Percentiles rank a stretch among this genome's conserved stretches.
Conservation (phyloP, 352 stramenopile species). For the Salisapilia sapeloensis region DNA sequence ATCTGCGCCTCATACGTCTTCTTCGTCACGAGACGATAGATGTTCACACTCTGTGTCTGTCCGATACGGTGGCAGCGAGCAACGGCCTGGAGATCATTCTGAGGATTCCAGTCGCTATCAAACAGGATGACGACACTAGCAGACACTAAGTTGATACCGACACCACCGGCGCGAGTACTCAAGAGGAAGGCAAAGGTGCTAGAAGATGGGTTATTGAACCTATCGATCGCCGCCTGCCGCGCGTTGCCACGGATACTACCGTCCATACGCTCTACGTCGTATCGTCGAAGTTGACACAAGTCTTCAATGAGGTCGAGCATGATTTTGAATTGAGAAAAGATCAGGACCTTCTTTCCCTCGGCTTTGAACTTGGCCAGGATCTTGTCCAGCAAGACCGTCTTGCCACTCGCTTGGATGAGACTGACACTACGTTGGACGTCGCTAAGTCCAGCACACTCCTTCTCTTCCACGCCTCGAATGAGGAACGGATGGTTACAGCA, state of each 20-base stretch:
- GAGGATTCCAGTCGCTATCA: slow-evolving; percentile 97
- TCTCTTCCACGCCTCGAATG: slow-evolving; percentile 94
- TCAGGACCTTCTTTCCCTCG: slow-evolving; percentile 97
- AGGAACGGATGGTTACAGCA: slow-evolving; percentile 99
- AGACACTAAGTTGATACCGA: slow-evolving; percentile 94
- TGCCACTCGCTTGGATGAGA: slow-evolving; percentile 81
- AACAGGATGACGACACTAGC: slow-evolving; percentile 76
- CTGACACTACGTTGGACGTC: slow-evolving; percentile 53
- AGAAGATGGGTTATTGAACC: slow-evolving; percentile 89
- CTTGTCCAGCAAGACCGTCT: slow-evolving; percentile 99
- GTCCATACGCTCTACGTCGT: slow-evolving; percentile 92
- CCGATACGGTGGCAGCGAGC: slow-evolving; percentile 99
- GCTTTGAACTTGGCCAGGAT: slow-evolving; percentile 92
- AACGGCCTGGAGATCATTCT: slow-evolving; percentile 97
- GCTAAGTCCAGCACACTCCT: slow-evolving; percentile 80
- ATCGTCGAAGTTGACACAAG: slow-evolving; percentile 62
- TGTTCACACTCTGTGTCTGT: slow-evolving; percentile 98
- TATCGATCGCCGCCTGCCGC: slow-evolving; percentile 96
- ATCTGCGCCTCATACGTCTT: slow-evolving; percentile 99
- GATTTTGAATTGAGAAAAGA: slow-evolving; percentile 98
- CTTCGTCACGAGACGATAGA: slow-evolving; percentile 99
- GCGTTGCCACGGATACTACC: slow-evolving; percentile 93
- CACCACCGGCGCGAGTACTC: slow-evolving; percentile 91
- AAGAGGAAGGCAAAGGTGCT: slow-evolving; percentile 96
- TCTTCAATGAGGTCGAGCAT: slow-evolving; percentile 96